Evolutionary conservation across 306 rosid genomes (phyloP).

Genomic region (Castanea mollissima): DNA sequence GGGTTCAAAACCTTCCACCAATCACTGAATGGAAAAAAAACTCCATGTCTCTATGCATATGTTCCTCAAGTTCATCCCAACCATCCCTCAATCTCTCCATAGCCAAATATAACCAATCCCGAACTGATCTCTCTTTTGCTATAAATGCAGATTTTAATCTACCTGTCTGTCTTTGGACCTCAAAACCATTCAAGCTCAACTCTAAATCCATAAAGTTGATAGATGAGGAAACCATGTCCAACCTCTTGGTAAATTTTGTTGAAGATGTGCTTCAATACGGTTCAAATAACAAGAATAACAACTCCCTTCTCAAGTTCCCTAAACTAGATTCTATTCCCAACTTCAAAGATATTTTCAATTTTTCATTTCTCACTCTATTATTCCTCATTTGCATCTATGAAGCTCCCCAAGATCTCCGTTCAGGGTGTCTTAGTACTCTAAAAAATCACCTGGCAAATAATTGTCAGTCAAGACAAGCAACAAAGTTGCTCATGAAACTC

Average conservation of each 20-base stretch:
- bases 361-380: constrained; percentile 56
- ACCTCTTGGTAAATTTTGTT: constrained; percentile 56
- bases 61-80: constrained; percentile 53
- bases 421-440: constrained; percentile 43
- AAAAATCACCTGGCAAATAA: constrained; percentile 37
- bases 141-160: constrained; percentile 59
- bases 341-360: constrained; percentile 58
- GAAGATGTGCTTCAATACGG: constrained; percentile 77
- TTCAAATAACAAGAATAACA: constrained; percentile 39
- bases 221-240: constrained; percentile 44
- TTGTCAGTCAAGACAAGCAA: constrained; percentile 46
- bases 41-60: constrained; percentile 47
- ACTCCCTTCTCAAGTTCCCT: constrained; percentile 45
- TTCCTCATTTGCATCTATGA: constrained; percentile 83
- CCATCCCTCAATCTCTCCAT: constrained; percentile 71
- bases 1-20: constrained; percentile 83
- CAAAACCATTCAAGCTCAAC: constrained; percentile 56
- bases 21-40: constrained; percentile 60
- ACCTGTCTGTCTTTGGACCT: constrained; percentile 79
- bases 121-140: constrained; percentile 37
- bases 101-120: constrained; percentile 43
- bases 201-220: constrained; percentile 19
- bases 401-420: constrained; percentile 64
- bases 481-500: constrained; percentile 60
- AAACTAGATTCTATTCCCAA: constrained; percentile 41